These are phyloP conservation scores for Peronospora belbahrii DNA, from an alignment of 352 stramenopile genomes.

Conservation along the genomic window DNA sequence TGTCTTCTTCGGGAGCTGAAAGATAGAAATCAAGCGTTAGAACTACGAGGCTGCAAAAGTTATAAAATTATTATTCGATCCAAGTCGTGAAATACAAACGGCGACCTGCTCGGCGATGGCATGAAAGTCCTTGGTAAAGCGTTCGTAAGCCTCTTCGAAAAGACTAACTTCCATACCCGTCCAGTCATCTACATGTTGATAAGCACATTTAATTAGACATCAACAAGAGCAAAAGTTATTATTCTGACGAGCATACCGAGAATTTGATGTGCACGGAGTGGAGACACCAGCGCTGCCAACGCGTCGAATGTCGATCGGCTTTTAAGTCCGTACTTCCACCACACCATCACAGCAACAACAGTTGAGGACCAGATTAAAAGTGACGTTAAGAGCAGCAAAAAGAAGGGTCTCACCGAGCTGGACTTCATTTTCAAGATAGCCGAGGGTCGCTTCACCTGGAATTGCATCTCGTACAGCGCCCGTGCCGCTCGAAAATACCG, in stretches of 20 bases:
- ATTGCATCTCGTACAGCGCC: conserved; percentile 67
- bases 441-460: conserved; percentile 59
- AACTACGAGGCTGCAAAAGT: neutral
- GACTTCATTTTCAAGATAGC: conserved; percentile 70
- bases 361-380: neutral
- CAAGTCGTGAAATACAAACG: neutral
- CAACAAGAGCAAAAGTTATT: neutral
- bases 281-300: conserved; percentile 53
- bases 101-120: conserved; percentile 58
- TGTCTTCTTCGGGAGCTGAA: conserved; percentile 53
- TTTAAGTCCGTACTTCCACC: conserved; percentile 60
- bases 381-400: neutral
- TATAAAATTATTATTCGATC: neutral
- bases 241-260: conserved; percentile 35
- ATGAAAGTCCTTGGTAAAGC: conserved; percentile 74
- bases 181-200: conserved; percentile 52
- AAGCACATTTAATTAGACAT: conserved; percentile 3
- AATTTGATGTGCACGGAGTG: conserved; percentile 54
- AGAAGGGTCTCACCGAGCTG: conserved; percentile 34
- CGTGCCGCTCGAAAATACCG: conserved; percentile 54
- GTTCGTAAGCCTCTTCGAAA: conserved; percentile 74
- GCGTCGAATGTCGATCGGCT: conserved; percentile 59
- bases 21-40: neutral
- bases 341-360: neutral
- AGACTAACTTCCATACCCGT: conserved; percentile 58